Percentiles rank a stretch among this genome's conserved stretches.
phyloP scores from a whole-genome alignment of 192 early-diverging fungal species.

The Globomyces pollinis-pini region DNA sequence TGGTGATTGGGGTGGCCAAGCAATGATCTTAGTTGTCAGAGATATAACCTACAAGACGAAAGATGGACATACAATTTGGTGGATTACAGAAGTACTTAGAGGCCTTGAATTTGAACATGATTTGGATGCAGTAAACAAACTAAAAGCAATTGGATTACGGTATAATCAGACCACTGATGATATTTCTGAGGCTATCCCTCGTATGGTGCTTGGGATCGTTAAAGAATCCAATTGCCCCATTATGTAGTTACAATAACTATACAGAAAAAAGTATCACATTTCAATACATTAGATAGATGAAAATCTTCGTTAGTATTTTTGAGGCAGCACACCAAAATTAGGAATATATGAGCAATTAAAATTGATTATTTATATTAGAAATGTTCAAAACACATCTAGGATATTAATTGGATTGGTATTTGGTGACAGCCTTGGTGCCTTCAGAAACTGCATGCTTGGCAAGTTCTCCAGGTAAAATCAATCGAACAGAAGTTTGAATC shows the following conservation, averaged over 20 bases:
- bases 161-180: background rate
- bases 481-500: constrained; percentile 76
- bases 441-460: constrained; percentile 97
- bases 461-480: constrained; percentile 86
- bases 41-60: background rate
- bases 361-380: too few relatives aligned
- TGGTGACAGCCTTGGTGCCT: constrained; percentile 97
- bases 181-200: background rate
- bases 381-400: constrained; percentile 33
- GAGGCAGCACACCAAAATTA: too few relatives aligned
- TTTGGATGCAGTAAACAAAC: constrained; percentile 9
- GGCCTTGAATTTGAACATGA: constrained; percentile 11
- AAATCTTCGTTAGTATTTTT: too few relatives aligned
- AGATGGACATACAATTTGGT: constrained; percentile 2
- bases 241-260: too few relatives aligned
- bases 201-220: background rate
- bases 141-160: background rate
- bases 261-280: too few relatives aligned
- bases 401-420: constrained; percentile 89
- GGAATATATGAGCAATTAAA: too few relatives aligned
- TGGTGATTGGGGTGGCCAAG: constrained; percentile 9
- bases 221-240: constrained; percentile 11
- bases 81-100: constrained; percentile 1
- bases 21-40: constrained; percentile 1
- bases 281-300: too few relatives aligned